Evolutionary conservation across 352 stramenopile genomes (phyloP).

Genomic region (Globisporangium paddicum): DNA sequence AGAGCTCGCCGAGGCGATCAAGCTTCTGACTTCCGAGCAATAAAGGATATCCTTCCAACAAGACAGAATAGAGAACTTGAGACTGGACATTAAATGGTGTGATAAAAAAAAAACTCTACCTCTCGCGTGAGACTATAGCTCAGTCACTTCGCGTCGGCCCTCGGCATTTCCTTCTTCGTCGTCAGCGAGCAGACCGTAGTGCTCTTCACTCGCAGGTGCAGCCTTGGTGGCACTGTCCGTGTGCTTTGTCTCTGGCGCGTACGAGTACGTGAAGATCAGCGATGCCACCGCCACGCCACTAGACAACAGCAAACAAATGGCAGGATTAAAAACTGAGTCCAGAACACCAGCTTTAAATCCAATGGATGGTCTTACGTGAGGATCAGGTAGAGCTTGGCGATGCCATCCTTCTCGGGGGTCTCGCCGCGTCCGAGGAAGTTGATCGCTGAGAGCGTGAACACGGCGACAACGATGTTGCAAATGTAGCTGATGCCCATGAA

Average conservation of each 20-base stretch:
- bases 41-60: not conserved
- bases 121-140: constrained; percentile 24
- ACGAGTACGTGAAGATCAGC: constrained; percentile 45
- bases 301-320: not conserved
- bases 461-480: constrained; percentile 79
- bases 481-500: constrained; percentile 86
- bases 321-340: not conserved
- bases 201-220: constrained; percentile 24
- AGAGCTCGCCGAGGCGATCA: constrained; percentile 57
- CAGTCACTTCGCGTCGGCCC: constrained; percentile 34
- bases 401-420: constrained; percentile 75
- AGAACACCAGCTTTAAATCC: not conserved
- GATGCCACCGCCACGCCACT: constrained; percentile 33
- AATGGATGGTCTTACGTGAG: constrained; percentile 25
- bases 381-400: constrained; percentile 85
- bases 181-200: constrained; percentile 32
- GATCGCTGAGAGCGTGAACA: constrained; percentile 78
- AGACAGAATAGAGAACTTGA: not conserved
- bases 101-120: not conserved
- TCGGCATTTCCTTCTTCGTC: constrained; percentile 28
- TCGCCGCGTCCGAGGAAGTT: constrained; percentile 52
- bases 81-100: not conserved
- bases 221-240: constrained; percentile 22
- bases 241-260: constrained; percentile 62
- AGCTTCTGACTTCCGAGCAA: constrained; percentile 24